phyloP scores from a whole-genome alignment of 1,139 yeast genomes.

The Chernovozyma aurita region DNA sequence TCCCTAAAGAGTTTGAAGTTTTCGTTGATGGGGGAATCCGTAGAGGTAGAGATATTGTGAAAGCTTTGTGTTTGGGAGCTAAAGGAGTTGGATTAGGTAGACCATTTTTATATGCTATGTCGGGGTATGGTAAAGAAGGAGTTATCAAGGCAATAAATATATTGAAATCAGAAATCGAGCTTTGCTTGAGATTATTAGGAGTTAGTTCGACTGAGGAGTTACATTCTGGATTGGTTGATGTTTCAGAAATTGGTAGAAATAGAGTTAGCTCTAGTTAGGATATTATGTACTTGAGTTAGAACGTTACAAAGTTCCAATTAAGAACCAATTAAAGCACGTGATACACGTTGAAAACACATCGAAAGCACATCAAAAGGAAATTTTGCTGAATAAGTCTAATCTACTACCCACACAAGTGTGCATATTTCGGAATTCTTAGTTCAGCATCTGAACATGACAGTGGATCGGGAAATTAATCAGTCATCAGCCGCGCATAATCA shows the following conservation, averaged over 20 bases:
- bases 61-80: constrained; percentile 48
- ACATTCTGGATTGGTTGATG: constrained; percentile 8
- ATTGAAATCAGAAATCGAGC: constrained; percentile 35
- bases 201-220: constrained; percentile 29
- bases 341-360: too few relatives aligned
- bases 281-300: too few relatives aligned
- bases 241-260: not conserved
- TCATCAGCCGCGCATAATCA: too few relatives aligned
- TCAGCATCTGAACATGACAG: too few relatives aligned
- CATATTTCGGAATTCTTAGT: too few relatives aligned
- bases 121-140: constrained; percentile 42
- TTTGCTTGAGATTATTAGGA: constrained; percentile 41
- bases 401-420: too few relatives aligned
- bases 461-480: too few relatives aligned
- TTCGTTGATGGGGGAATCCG: constrained; percentile 45
- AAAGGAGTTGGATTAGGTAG: constrained; percentile 48
- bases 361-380: too few relatives aligned
- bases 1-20: constrained; percentile 23
- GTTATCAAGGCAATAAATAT: constrained; percentile 36
- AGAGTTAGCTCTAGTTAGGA: not conserved
- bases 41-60: constrained; percentile 43
- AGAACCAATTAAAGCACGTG: too few relatives aligned
- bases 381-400: too few relatives aligned
- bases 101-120: constrained; percentile 38
- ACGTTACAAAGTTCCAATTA: too few relatives aligned